Evolutionary conservation across 129 eudicot species (phyloP).

Genomic region (Chrysanthemum lavandulifolium): DNA sequence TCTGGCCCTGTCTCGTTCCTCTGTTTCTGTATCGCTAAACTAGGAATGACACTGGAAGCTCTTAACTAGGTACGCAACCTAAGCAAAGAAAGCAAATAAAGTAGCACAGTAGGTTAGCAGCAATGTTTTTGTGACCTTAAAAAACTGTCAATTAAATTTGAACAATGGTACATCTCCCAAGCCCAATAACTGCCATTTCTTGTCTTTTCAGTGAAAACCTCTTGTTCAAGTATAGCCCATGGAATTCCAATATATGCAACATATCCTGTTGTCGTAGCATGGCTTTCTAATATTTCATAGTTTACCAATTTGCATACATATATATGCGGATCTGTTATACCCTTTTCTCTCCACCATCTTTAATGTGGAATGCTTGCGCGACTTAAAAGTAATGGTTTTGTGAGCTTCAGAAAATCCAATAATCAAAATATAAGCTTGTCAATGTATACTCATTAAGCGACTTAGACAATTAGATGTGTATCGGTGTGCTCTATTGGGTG

Average conservation of each 20-base stretch:
- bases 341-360: neutral
- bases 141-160: neutral
- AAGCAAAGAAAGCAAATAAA: neutral
- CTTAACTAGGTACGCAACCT: conserved; percentile 1
- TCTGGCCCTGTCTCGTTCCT: neutral
- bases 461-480: too few relatives aligned
- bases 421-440: too few relatives aligned
- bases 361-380: neutral
- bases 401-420: too few relatives aligned
- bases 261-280: neutral
- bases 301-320: neutral
- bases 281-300: neutral
- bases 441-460: too few relatives aligned
- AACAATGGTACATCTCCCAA: neutral
- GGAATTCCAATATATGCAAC: neutral
- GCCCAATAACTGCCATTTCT: neutral
- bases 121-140: neutral
- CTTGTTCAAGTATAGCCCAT: neutral
- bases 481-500: too few relatives aligned
- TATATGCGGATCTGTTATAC: neutral
- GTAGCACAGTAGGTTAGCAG: neutral
- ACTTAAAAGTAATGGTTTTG: neutral
- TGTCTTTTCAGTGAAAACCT: neutral
- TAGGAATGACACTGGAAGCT: neutral
- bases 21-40: neutral